These are phyloP conservation scores for Ogataea philodendri DNA, from an alignment of 805 yeast species.

Conservation along the genomic window DNA sequence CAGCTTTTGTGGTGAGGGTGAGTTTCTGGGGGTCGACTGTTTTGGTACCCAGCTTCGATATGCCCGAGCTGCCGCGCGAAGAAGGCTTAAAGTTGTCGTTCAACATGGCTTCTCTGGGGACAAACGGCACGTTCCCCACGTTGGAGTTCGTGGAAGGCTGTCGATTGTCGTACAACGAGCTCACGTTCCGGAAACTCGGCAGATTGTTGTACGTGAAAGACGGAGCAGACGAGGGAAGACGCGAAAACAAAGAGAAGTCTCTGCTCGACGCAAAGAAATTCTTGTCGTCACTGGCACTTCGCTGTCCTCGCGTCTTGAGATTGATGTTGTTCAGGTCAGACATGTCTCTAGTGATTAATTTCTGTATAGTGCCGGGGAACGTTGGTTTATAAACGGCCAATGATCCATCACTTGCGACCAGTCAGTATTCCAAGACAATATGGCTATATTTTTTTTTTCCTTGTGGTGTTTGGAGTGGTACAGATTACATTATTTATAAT, in stretches of 20 bases:
- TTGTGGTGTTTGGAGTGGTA: constrained; percentile 2
- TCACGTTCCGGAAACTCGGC: constrained; percentile 18
- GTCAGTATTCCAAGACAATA: too few relatives aligned
- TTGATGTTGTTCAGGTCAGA: constrained; percentile 13
- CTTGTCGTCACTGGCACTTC: constrained; percentile 6
- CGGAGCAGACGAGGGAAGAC: constrained; percentile 14
- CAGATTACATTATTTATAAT: not conserved
- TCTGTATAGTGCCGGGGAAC: too few relatives aligned
- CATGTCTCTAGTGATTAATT: constrained; percentile 7
- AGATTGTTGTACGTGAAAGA: constrained; percentile 20
- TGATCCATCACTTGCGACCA: constrained; percentile 12
- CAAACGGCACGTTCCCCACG: constrained; percentile 18
- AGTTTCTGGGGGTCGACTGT: constrained; percentile 7
- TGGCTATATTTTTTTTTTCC: constrained; percentile 3
- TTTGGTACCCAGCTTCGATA: constrained; percentile 1
- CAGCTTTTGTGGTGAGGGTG: not conserved
- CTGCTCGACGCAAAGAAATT: constrained; percentile 6
- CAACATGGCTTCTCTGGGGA: constrained; percentile 18
- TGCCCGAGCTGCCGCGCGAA: constrained; percentile 13
- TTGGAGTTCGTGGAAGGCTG: constrained; percentile 15
- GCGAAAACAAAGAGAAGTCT: constrained; percentile 16
- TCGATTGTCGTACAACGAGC: constrained; percentile 10
- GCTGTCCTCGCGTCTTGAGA: constrained; percentile 8
- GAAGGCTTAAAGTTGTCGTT: constrained; percentile 13
- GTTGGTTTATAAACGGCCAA: too few relatives aligned